Evolutionary conservation across 2,329 filamentous ascomycete genomes (phyloP), one percentile per base, ranked within the genome.

Genomic region (Sporothrix inflata): DNA sequence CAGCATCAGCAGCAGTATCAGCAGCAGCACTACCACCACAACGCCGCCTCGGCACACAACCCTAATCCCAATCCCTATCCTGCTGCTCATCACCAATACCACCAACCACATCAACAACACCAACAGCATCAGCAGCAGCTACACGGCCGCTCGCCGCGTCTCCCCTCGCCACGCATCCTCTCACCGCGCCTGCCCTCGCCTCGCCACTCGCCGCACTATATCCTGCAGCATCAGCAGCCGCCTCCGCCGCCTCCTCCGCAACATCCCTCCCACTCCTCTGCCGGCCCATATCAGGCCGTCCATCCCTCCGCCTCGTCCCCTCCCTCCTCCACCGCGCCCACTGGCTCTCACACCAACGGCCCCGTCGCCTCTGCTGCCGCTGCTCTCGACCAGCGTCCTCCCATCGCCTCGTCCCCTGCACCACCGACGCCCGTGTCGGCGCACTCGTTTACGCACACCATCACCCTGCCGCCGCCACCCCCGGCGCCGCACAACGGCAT

Each of bases 231-330:
- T 6, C 68, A 61, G 24, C 68, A 60, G 24, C 65, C 27, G 27
- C 65, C 42, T 16, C 38, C 51, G 40, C 67, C 42, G 8, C 24
- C 51, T 19, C n/a, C 14, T 12, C 45, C n/a, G 24, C 67, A 24
- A 30, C 19, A 60, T 40, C 24, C 66, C 47, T 14, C 70, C 2
- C 42, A 38, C 19, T 2, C 70, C 16, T 49, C 73, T 69, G 11
- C 77, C 78, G 75, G 79, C 74, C 27, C 76, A 76, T 76, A 73
- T 66, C 65, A 69, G 14, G 24, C 45, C 53, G 69, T 4, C 76
- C 77, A 71, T 75, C 73, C 55, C 75, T 69, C 74, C 76, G 21
- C 78, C 55, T 16, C 65, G 3, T 42, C 57, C 19, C 19, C 71
- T 12, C 21, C 34, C 21, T 51, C 42, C 19, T n/a, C 27, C 42